Evolutionary conservation across 192 early-diverging fungal genomes (phyloP).

Genomic region (Phlyctochytrium arcticum): DNA sequence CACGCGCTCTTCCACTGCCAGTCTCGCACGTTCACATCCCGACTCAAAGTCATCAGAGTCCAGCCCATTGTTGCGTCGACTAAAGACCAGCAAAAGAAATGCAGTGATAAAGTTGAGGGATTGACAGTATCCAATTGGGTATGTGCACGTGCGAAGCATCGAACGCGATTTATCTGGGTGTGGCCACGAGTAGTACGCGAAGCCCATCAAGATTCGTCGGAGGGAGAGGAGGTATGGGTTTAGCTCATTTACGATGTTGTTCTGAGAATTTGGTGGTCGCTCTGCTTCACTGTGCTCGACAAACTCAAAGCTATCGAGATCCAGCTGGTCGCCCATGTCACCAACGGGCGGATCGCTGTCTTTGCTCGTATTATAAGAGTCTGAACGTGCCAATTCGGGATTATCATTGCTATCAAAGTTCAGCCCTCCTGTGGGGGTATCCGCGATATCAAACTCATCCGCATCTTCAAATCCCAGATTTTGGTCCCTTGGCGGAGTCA

Average conservation of each 20-base stretch:
- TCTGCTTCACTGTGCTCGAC: no score
- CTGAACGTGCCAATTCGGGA: no score
- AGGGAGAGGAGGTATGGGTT: constrained; percentile 51
- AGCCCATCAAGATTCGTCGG: constrained; percentile 65
- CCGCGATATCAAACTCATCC: no score
- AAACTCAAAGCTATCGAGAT: no score
- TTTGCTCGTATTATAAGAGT: no score
- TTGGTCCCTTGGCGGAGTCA: no score
- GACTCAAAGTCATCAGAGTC: constrained; percentile 17
- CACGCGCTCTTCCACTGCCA: constrained; percentile 63
- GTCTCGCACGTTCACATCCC: neutral
- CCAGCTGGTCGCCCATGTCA: no score
- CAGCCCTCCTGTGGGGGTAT: no score
- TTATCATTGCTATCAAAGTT: no score
- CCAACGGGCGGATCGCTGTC: no score
- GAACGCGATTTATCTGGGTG: constrained; percentile 28
- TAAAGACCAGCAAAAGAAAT: constrained; percentile 63
- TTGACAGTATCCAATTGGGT: constrained; percentile 79
- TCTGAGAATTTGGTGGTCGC: neutral
- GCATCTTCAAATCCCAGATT: no score
- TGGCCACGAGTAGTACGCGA: constrained; percentile 62
- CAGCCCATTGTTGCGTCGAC: constrained; percentile 8
- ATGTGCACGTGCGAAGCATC: no score
- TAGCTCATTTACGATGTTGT: neutral
- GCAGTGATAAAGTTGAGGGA: constrained; percentile 77